Percentiles rank a stretch among this genome's conserved stretches.
phyloP scores from a whole-genome alignment of 2,329 filamentous ascomycete genomes.

The Aspergillus novoparasiticus region DNA sequence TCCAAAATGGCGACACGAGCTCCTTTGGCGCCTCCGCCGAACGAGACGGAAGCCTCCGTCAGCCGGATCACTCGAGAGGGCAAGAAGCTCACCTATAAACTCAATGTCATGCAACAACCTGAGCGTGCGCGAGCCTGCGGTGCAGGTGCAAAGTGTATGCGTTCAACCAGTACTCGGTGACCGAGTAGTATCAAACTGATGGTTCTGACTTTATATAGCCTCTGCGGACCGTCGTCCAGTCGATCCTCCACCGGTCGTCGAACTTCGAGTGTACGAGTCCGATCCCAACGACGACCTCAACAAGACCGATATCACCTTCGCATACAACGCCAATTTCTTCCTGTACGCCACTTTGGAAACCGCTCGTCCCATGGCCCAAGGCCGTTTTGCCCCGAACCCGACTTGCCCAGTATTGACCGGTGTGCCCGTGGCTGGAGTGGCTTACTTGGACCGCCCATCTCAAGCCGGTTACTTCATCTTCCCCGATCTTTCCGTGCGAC shows the following conservation, averaged over 20 bases:
- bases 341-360: constrained; percentile 90
- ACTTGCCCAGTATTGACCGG: constrained; percentile 84
- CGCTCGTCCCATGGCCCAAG: constrained; percentile 79
- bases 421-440: constrained; percentile 92
- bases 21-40: constrained; percentile 44
- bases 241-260: constrained; percentile 91
- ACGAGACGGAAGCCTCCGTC: constrained; percentile 58
- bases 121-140: constrained; percentile 93
- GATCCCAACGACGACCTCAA: constrained; percentile 57
- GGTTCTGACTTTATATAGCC: constrained; percentile 50
- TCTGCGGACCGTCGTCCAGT: constrained; percentile 89
- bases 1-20: constrained; percentile 46
- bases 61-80: constrained; percentile 71
- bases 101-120: constrained; percentile 90
- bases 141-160: constrained; percentile 88
- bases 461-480: constrained; percentile 94
- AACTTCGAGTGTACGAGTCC: constrained; percentile 80
- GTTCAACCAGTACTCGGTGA: constrained; percentile 7
- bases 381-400: constrained; percentile 70
- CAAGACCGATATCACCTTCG: constrained; percentile 75
- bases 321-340: constrained; percentile 97
- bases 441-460: constrained; percentile 84
- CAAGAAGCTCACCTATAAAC: constrained; percentile 74
- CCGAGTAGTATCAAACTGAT: constrained; percentile 9
- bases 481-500: constrained; percentile 90